These are phyloP conservation scores for Clonostachys chloroleuca DNA, from an alignment of 2,329 filamentous ascomycete genomes.

Conservation along the genomic window DNA sequence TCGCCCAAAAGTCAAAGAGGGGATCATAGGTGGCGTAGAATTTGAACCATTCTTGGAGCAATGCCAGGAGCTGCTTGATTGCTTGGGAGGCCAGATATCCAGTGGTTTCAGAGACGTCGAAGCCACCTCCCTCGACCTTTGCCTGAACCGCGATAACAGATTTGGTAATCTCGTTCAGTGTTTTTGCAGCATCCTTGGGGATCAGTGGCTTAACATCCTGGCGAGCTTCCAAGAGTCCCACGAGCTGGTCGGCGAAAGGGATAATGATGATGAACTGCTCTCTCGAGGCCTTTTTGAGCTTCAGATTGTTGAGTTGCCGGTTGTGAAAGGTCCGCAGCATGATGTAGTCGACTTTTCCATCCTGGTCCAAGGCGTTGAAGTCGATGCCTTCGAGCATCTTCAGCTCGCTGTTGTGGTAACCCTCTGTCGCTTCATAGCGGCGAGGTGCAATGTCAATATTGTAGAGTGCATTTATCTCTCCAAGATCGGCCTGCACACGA, in stretches of 20 bases:
- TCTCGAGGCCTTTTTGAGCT: slow-evolving; percentile 29
- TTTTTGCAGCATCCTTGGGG: slow-evolving; percentile 33
- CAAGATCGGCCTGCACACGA: slow-evolving; percentile 36
- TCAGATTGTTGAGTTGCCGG: slow-evolving; percentile 34
- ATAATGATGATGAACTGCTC: slow-evolving; percentile 31
- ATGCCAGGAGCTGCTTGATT: slow-evolving; percentile 28
- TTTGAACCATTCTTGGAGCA: slow-evolving; percentile 37
- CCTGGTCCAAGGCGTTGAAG: slow-evolving; percentile 24
- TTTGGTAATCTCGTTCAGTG: slow-evolving; percentile 27
- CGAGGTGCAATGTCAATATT: slow-evolving; percentile 37
- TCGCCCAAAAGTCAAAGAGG: slow-evolving; percentile 52
- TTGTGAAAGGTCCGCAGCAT: slow-evolving; percentile 24
- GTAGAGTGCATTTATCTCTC: slow-evolving; percentile 43
- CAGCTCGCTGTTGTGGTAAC: slow-evolving; percentile 37
- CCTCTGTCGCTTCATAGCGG: slow-evolving; percentile 28
- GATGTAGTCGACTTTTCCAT: slow-evolving; percentile 42
- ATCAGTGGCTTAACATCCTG: slow-evolving; percentile 36
- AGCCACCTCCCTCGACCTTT: slow-evolving; percentile 23
- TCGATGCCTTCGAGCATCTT: slow-evolving; percentile 12
- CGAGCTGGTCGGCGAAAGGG: slow-evolving; percentile 35
- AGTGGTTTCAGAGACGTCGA: slow-evolving; percentile 29
- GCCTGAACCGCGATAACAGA: slow-evolving; percentile 22
- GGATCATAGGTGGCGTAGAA: slow-evolving; percentile 55
- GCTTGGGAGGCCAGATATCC: slow-evolving; percentile 41
- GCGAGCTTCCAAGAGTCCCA: slow-evolving; percentile 40